phyloP scores from a whole-genome alignment of 2,329 filamentous ascomycete genomes.

The Coleophoma eucalyptorum region DNA sequence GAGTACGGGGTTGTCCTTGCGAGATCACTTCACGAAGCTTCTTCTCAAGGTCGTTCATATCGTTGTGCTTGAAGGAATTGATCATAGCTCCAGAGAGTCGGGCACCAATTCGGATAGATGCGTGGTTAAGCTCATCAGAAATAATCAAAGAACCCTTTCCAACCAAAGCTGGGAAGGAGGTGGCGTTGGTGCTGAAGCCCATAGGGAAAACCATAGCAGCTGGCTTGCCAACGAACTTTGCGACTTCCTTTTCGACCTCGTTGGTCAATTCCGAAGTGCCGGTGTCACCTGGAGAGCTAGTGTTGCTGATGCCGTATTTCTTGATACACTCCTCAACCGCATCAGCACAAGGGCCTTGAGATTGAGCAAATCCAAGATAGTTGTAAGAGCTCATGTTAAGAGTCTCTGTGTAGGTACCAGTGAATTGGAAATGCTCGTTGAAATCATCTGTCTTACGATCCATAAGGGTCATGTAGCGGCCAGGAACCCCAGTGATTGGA shows the following conservation, averaged over 20 bases:
- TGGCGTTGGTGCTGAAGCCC: constrained; percentile 96
- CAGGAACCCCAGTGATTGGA: constrained; percentile 88
- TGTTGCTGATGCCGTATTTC: constrained; percentile 80
- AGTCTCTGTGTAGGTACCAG: constrained; percentile 88
- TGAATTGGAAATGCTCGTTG: constrained; percentile 86
- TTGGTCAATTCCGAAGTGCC: constrained; percentile 84
- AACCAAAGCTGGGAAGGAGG: constrained; percentile 86
- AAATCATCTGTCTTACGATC: constrained; percentile 89
- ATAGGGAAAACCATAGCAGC: constrained; percentile 97
- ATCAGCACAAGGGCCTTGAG: constrained; percentile 93
- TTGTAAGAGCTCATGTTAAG: constrained; percentile 99
- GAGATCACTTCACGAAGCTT: constrained; percentile 89
- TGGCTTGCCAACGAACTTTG: constrained; percentile 89
- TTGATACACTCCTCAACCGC: constrained; percentile 81
- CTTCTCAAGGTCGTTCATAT: constrained; percentile 83
- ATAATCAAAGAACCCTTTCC: constrained; percentile 92
- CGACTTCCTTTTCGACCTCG: constrained; percentile 88
- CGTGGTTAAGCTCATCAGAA: constrained; percentile 96
- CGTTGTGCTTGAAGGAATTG: constrained; percentile 95
- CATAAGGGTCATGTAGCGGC: constrained; percentile 87
- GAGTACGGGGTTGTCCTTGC: constrained; percentile 95
- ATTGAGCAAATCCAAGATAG: constrained; percentile 97
- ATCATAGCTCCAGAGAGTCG: constrained; percentile 94
- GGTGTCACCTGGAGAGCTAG: constrained; percentile 76
- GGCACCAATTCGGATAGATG: constrained; percentile 92